A percentile compares a stretch with the other conserved stretches of the same genome.
phyloP scores from a whole-genome alignment of 345 rosid genomes.

The Gossypium stocksii region DNA sequence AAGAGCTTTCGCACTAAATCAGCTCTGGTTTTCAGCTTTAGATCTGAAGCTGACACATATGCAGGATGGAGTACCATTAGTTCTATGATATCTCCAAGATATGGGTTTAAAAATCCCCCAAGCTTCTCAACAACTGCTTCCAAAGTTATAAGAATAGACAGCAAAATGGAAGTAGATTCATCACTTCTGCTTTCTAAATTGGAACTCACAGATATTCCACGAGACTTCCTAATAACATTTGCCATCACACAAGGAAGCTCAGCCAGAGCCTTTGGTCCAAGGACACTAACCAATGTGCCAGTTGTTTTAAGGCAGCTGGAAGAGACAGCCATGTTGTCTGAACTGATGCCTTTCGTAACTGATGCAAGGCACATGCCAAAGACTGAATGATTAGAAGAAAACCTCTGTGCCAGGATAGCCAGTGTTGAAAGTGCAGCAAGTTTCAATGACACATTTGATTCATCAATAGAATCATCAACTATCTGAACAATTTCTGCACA shows the following conservation, averaged over 20 bases:
- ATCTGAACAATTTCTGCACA: slow-evolving; percentile 58
- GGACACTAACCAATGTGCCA: slow-evolving; percentile 71
- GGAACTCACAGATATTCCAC: slow-evolving; percentile 25
- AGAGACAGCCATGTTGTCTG: slow-evolving; percentile 50
- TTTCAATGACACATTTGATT: slow-evolving; percentile 48
- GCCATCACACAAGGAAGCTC: slow-evolving; percentile 78
- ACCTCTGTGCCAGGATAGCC: slow-evolving; percentile 66
- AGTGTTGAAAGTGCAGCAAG: slow-evolving; percentile 71
- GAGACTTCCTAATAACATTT: slow-evolving; percentile 43
- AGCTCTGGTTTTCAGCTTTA: slow-evolving; percentile 65
- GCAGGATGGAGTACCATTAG: slow-evolving; percentile 62
- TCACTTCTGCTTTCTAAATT: slow-evolving; percentile 20
- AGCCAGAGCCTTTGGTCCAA: slow-evolving; percentile 74
- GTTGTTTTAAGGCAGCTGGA: slow-evolving; percentile 74
- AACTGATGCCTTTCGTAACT: slow-evolving; percentile 54
- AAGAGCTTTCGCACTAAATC: slow-evolving; percentile 60
- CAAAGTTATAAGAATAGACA: slow-evolving; percentile 66
- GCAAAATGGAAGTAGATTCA: slow-evolving; percentile 35
- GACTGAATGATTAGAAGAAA: slow-evolving; percentile 58
- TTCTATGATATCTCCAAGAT: slow-evolving; percentile 64
- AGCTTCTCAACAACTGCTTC: slow-evolving; percentile 86
- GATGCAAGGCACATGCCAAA: slow-evolving; percentile 68
- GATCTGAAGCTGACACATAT: slow-evolving; percentile 47
- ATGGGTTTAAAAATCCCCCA: slow-evolving; percentile 87
- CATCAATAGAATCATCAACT: slow-evolving; percentile 48